Evolutionary conservation across 2,329 filamentous ascomycete species (phyloP).

Genomic region (Scorias spongiosa): DNA sequence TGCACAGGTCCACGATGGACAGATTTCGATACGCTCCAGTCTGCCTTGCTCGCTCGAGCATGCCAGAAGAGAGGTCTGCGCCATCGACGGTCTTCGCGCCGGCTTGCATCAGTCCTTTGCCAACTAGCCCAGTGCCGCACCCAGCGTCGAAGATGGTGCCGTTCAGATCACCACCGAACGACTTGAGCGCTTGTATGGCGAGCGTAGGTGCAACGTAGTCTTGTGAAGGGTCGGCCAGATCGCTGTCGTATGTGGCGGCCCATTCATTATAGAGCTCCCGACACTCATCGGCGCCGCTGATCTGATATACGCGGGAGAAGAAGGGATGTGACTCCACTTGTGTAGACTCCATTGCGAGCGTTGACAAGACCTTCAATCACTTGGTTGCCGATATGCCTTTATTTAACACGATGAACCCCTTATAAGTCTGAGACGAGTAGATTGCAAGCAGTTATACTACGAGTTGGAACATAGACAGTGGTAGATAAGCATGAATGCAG

Average conservation of each 20-base stretch:
- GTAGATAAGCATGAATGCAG: too few relatives aligned
- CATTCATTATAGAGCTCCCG: constrained; percentile 31
- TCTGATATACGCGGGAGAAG: neutral
- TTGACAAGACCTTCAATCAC: too few relatives aligned
- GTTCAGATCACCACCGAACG: constrained; percentile 7
- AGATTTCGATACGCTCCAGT: constrained; percentile 34
- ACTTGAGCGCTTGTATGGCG: constrained; percentile 20
- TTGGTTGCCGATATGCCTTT: too few relatives aligned
- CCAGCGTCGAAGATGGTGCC: constrained; percentile 36
- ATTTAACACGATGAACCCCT: too few relatives aligned
- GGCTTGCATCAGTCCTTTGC: constrained; percentile 29
- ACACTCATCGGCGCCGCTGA: constrained; percentile 20
- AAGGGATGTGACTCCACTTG: too few relatives aligned
- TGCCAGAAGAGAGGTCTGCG: constrained; percentile 36
- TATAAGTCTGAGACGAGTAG: too few relatives aligned
- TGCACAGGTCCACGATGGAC: constrained; percentile 32
- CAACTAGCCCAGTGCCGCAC: constrained; percentile 42
- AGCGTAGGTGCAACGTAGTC: constrained; percentile 28
- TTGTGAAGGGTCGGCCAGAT: constrained; percentile 21
- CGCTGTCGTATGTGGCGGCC: constrained; percentile 29
- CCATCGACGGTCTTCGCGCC: constrained; percentile 35
- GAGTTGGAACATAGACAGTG: too few relatives aligned
- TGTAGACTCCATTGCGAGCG: too few relatives aligned
- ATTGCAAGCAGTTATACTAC: too few relatives aligned
- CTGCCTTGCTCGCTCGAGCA: constrained; percentile 36